Base-by-base conservation (phyloP, 2,329 filamentous ascomycete species). In the Massarina eburnea region DNA sequence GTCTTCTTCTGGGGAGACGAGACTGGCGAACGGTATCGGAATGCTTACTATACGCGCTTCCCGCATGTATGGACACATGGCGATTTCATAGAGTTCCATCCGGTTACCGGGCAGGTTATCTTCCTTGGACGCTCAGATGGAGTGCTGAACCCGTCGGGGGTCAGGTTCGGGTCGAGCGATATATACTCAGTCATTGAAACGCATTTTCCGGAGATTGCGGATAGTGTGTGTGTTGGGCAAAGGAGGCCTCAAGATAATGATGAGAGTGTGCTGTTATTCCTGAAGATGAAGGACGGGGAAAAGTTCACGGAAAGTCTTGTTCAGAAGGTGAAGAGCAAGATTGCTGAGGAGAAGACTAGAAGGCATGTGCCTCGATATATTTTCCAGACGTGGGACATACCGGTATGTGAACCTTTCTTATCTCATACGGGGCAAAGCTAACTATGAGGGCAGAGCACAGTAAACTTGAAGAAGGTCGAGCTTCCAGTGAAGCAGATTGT, bases 391-490 rank as follows among this genome's bases (percentile, higher is more conserved):
- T 84, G 84, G 15, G 89, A 88, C 56, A 91, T 94, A 63, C 89
- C 89, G 49, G 86, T 89, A 69, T 73, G 84, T 78, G 12, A 9
- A 8, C 7, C 35, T 42, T 10, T n/a, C 12, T 3, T 34, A 9
- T 15, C 10, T 8, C 22, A 10, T 14, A 5, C 2, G 14, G 7
- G 19, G 14, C 21, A 7, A 41, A n/a, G 18, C 34, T 36, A 30
- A 41, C 48, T 47, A 17, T 7, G 2, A n/a, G 10, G 19, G 36
- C 37, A 90, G 83, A 88, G 84, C 0, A 94, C 89, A 0, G 83
- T 94, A 51, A 94, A 92, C 63, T 71, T 89, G 39, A 94, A 94
- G 67, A 94, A 94, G 68, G 89, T 94, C 3, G 89, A 94, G 66
- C 59, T 94, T 41, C 88, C 88, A 0, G 86, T 94, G 22, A 94